These are phyloP conservation scores for Trichothecium roseum DNA, from an alignment of 2,329 filamentous ascomycete genomes.

Conservation along the genomic window DNA sequence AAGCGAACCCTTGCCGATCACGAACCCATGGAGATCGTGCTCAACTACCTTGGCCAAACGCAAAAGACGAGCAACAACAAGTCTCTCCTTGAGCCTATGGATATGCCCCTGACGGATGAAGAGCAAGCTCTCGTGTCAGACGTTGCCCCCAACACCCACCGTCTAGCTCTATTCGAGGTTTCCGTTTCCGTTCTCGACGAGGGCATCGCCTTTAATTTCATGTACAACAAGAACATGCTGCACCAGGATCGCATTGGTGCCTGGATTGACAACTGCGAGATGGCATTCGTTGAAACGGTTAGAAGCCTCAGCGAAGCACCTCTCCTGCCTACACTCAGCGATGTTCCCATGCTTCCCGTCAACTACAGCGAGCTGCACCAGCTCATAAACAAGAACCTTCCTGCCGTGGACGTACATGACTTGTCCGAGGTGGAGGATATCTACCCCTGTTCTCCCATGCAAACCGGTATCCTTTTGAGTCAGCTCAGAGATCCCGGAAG, in stretches of 20 bases:
- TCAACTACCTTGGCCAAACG: conserved; percentile 31
- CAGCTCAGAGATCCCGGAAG: conserved; percentile 12
- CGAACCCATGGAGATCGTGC: conserved; percentile 31
- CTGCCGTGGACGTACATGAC: conserved; percentile 6
- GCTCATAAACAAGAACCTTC: conserved; percentile 11
- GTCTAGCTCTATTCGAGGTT: conserved; percentile 11
- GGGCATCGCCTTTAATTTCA: conserved; percentile 2
- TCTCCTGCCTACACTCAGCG: conserved; percentile 16
- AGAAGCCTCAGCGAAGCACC: conserved; percentile 6
- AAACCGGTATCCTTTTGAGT: conserved; percentile 24
- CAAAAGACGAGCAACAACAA: conserved; percentile 1
- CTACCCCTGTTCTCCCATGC: conserved; percentile 26
- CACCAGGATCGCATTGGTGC: conserved; percentile 1
- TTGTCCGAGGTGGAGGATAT: conserved; percentile 19
- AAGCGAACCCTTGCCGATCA: conserved; percentile 19
- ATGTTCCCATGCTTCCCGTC: conserved; percentile 20
- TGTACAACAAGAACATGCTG: conserved; percentile 1
- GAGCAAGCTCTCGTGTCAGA: conserved; percentile 1
- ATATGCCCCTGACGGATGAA: conserved; percentile 2
- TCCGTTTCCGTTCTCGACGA: conserved; percentile 8
- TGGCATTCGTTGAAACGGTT: conserved; percentile 4
- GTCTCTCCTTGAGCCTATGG: conserved; percentile 2
- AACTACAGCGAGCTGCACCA: conserved; percentile 17
- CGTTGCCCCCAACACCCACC: conserved; percentile 3
- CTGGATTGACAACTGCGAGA: conserved; percentile 5